Base-by-base conservation (phyloP, 352 stramenopile species). In the Thraustochytrium striatum region DNA sequence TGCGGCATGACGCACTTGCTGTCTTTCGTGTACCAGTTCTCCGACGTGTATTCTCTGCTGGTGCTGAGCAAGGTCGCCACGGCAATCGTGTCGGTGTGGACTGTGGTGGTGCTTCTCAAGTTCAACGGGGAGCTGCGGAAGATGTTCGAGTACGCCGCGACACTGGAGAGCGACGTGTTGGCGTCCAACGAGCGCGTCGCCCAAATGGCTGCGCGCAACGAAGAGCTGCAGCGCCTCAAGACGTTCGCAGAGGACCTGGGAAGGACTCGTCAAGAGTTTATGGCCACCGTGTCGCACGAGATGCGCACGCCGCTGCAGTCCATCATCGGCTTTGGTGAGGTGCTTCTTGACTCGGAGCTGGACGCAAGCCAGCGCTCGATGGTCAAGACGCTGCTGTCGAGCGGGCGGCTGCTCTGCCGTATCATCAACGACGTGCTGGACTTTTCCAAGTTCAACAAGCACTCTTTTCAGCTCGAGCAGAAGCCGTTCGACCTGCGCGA, bases 371-470 rank as follows among this genome's bases (percentile, higher is more conserved):
- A 81, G 36, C 43, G 72, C 3, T 50, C 79, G 13, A 79, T 79
- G 36, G 53, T 85, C 13, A 2, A 69, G 28, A 65, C 82, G 2
- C 59, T 78, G 30, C 50, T 72, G 0, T 21, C 72, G 43, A 73
- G 69, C 55, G 41, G 30, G 28, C 32, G 50, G 19, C 36, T 82
- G 53, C 78, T 82, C 43, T 73, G 33, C 33, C 52, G 30, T n/a
- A 78, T 81, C 69, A 78, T 81, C 69, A 80, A 92, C 80, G 88
- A 92, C 61, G 91, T 92, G 38, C 85, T 92, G 0, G 88, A 92
- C 72, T 83, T 92, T 53, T 92, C 88, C 3, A 91, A 91, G 81
- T 91, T 91, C 78, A 87, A 92, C 83, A 87, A 88, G 8, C 87
- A 87, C 0, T 86, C 92, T 59, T 88, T 92, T 84, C 87, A 89